Percentiles rank a stretch among this genome's conserved stretches.
Conservation (phyloP, 441 rosid species). For the Erodium moschatum region DNA sequence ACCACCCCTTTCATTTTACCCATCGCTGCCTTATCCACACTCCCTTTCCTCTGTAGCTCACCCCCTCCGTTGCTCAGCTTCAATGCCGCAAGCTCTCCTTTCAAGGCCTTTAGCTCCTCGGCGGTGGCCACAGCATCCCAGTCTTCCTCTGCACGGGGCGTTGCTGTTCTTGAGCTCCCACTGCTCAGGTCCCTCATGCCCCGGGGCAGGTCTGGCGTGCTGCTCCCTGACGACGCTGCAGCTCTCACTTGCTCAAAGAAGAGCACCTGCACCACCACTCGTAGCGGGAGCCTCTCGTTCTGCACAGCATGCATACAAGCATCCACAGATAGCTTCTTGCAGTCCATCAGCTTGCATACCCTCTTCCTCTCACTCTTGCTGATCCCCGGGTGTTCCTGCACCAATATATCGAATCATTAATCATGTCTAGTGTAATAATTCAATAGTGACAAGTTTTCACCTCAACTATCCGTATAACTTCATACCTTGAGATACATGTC, state of each 20-base stretch:
- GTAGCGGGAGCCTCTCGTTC: slow-evolving; percentile 73
- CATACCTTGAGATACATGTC: slow-evolving; percentile 69
- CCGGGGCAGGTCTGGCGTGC: slow-evolving; percentile 65
- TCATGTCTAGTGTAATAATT: too few species aligned
- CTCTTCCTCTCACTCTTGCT: slow-evolving; percentile 70
- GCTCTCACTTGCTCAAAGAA: slow-evolving; percentile 80
- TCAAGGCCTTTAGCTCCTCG: slow-evolving; percentile 28
- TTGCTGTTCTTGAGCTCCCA: slow-evolving; percentile 38
- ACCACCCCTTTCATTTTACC: slow-evolving; percentile 61
- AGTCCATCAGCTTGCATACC: slow-evolving; percentile 71
- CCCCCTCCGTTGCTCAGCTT: slow-evolving; percentile 34
- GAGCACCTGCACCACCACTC: slow-evolving; percentile 83
- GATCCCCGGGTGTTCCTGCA: slow-evolving; percentile 66
- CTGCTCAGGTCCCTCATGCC: slow-evolving; percentile 43
- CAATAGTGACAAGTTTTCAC: not conserved
- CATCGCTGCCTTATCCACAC: slow-evolving; percentile 60
- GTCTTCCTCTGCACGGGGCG: slow-evolving; percentile 42
- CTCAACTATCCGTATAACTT: not conserved
- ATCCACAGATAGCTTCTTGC: slow-evolving; percentile 57
- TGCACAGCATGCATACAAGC: slow-evolving; percentile 84
- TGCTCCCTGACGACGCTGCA: slow-evolving; percentile 62
- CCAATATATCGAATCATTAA: not conserved
- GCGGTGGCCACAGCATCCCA: slow-evolving; percentile 33
- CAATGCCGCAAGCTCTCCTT: slow-evolving; percentile 27
- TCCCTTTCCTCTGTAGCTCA: slow-evolving; percentile 29